phyloP scores from a whole-genome alignment of 106 monocot species.

The Iris macrosiphon region DNA sequence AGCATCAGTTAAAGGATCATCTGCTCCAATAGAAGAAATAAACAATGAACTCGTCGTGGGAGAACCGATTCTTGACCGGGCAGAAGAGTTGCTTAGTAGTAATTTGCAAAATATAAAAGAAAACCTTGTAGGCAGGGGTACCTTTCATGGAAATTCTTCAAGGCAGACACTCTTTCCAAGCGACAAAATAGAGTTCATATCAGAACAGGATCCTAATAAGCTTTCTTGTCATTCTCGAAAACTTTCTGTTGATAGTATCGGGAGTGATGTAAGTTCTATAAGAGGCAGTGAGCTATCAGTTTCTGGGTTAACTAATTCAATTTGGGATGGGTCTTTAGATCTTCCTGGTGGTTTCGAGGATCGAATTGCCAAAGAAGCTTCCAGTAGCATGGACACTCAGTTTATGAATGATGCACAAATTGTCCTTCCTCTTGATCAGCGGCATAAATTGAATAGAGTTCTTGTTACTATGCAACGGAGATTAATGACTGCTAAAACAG shows the following conservation, averaged over 20 bases:
- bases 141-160: conserved; percentile 26
- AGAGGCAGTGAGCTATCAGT: conserved; percentile 59
- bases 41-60: conserved; percentile 12
- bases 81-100: conserved; percentile 22
- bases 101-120: conserved; percentile 2
- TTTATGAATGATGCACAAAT: conserved; percentile 36
- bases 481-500: conserved; percentile 62
- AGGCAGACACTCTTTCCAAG: conserved; percentile 4
- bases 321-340: conserved; percentile 40
- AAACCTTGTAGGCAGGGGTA: conserved; percentile 10
- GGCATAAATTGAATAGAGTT: conserved; percentile 61
- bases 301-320: conserved; percentile 31
- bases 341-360: conserved; percentile 33
- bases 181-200: conserved; percentile 10
- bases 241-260: conserved; percentile 66
- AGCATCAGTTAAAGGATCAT: conserved; percentile 4
- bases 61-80: conserved; percentile 13
- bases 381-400: conserved; percentile 14
- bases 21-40: conserved; percentile 9
- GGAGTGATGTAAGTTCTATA: conserved; percentile 75
- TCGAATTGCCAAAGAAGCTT: conserved; percentile 22
- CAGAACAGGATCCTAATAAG: conserved; percentile 37
- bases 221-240: conserved; percentile 46
- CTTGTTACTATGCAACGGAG: conserved; percentile 66
- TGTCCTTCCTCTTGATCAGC: conserved; percentile 69